phyloP scores from a whole-genome alignment of 2,329 filamentous ascomycete species.

The Colletotrichum nymphaeae region DNA sequence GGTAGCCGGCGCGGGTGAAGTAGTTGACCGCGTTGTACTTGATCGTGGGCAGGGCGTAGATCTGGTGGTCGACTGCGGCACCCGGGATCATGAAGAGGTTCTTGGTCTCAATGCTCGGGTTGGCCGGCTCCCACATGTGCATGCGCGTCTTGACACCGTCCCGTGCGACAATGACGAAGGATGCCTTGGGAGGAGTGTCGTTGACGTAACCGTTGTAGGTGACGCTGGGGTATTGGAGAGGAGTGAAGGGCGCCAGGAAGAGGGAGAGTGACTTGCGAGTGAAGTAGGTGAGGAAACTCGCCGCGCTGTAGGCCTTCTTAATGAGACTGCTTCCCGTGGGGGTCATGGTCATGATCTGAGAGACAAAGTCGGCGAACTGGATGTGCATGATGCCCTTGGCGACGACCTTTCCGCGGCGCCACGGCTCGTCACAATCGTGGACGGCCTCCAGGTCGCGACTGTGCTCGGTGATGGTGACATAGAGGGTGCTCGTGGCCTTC shows the following conservation, averaged over 20 bases:
- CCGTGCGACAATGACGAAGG: conserved; percentile 58
- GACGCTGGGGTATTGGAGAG: conserved; percentile 65
- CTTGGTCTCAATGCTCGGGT: conserved; percentile 49
- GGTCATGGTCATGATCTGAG: conserved; percentile 65
- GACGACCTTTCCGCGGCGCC: conserved; percentile 57
- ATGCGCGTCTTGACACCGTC: conserved; percentile 66
- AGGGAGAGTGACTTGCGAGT: conserved; percentile 62
- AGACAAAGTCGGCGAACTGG: conserved; percentile 62
- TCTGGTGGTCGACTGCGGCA: conserved; percentile 71
- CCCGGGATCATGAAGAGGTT: conserved; percentile 72
- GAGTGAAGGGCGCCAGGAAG: conserved; percentile 65
- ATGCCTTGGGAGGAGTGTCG: conserved; percentile 56
- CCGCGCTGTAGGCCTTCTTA: conserved; percentile 56
- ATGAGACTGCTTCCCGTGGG: conserved; percentile 60
- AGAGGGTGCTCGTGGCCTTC: conserved; percentile 71
- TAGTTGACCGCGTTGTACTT: conserved; percentile 73
- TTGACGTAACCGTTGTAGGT: conserved; percentile 64
- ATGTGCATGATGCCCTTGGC: conserved; percentile 71
- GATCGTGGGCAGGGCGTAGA: conserved; percentile 72
- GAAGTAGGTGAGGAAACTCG: conserved; percentile 67
- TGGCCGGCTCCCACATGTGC: conserved; percentile 67
- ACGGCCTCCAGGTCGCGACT: conserved; percentile 40
- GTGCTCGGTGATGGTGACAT: conserved; percentile 66
- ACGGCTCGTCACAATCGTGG: conserved; percentile 49
- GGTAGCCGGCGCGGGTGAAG: conserved; percentile 69